phyloP scores from a whole-genome alignment of 257 asterid species.

The Craterostigma plantagineum region DNA sequence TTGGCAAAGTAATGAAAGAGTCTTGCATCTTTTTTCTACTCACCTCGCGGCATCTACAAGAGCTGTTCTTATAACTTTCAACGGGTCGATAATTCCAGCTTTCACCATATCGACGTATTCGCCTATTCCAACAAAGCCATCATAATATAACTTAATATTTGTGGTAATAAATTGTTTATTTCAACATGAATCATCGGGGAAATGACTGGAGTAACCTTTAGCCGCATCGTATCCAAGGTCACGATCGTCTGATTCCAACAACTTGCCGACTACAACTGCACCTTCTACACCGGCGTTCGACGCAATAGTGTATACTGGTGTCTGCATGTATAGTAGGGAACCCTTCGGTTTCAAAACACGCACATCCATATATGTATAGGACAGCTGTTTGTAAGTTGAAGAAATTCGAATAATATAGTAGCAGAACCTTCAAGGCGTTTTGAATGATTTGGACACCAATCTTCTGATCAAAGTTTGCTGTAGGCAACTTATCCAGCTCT shows the following conservation, averaged over 20 bases:
- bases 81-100: slow-evolving; percentile 48
- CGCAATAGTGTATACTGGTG: slow-evolving; percentile 69
- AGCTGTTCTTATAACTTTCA: slow-evolving; percentile 53
- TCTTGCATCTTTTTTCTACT: not conserved
- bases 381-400: not conserved
- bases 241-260: slow-evolving; percentile 70
- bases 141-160: not conserved
- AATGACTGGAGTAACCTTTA: slow-evolving; percentile 28
- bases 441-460: slow-evolving; percentile 90
- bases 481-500: slow-evolving; percentile 53
- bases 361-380: not conserved
- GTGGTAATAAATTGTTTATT: not conserved
- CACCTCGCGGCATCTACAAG: slow-evolving; percentile 52
- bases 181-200: not conserved
- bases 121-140: slow-evolving; percentile 15
- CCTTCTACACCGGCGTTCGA: slow-evolving; percentile 93
- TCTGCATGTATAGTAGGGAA: slow-evolving; percentile 18
- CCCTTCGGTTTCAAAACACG: no score
- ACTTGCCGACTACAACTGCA: slow-evolving; percentile 85
- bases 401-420: not conserved
- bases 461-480: slow-evolving; percentile 86
- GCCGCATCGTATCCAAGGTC: slow-evolving; percentile 55
- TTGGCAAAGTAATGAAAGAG: not conserved
- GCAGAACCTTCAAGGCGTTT: slow-evolving; percentile 64
- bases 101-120: slow-evolving; percentile 42